phyloP scores from a whole-genome alignment of 2,329 filamentous ascomycete species.

The Aspergillus carbonarius region DNA sequence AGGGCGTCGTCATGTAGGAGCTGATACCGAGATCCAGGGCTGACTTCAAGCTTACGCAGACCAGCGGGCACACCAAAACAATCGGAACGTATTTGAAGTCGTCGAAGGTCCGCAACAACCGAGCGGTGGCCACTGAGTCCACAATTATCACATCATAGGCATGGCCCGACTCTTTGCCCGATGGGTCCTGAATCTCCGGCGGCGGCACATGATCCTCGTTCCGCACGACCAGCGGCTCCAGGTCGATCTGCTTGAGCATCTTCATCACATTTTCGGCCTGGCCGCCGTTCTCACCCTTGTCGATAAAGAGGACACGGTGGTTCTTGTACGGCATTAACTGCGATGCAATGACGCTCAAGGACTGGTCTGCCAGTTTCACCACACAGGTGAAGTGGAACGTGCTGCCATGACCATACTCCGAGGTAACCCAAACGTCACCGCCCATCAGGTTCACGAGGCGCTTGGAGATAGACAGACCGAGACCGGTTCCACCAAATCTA shows the following conservation, averaged over 20 bases:
- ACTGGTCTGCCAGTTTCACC: constrained; percentile 78
- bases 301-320: constrained; percentile 90
- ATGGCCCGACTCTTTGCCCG: constrained; percentile 50
- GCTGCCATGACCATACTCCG: constrained; percentile 85
- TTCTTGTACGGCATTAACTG: constrained; percentile 87
- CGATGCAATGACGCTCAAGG: constrained; percentile 69
- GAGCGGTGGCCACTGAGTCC: constrained; percentile 88
- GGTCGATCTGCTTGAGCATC: constrained; percentile 75
- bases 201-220: constrained; percentile 67
- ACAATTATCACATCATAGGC: constrained; percentile 95
- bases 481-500: constrained; percentile 91
- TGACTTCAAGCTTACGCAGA: constrained; percentile 89
- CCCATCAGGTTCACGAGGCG: constrained; percentile 94
- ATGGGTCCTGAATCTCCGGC: constrained; percentile 52
- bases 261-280: constrained; percentile 68
- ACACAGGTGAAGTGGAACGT: constrained; percentile 96
- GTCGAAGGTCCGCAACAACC: constrained; percentile 78
- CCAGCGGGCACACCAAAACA: constrained; percentile 82
- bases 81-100: constrained; percentile 98
- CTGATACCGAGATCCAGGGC: constrained; percentile 93
- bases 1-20: constrained; percentile 99
- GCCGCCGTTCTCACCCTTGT: constrained; percentile 74
- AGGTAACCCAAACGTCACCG: constrained; percentile 94
- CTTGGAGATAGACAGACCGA: constrained; percentile 93
- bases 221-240: constrained; percentile 81